Conservation (phyloP, 2,329 filamentous ascomycete genomes). For the Exophiala aquamarina region DNA sequence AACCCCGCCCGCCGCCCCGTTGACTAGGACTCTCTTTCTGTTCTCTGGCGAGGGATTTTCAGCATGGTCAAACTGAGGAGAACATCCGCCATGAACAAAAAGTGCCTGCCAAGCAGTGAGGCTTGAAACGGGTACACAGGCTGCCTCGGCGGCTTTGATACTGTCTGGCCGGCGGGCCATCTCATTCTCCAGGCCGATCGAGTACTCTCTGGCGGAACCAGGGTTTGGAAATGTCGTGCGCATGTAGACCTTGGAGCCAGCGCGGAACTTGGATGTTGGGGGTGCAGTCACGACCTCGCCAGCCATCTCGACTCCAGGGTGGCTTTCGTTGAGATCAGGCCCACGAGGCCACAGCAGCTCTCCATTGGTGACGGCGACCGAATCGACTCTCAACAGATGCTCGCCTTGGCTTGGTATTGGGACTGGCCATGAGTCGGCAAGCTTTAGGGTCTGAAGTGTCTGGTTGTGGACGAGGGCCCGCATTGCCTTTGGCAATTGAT, state of each 20-base stretch:
- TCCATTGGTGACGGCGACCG: too few relatives aligned
- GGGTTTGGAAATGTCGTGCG: slow-evolving; percentile 36
- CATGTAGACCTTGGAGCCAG: slow-evolving; percentile 39
- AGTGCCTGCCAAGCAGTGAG: slow-evolving; percentile 46
- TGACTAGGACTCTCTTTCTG: slow-evolving; percentile 36
- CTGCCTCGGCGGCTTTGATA: slow-evolving; percentile 37
- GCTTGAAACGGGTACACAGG: slow-evolving; percentile 39
- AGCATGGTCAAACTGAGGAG: slow-evolving; percentile 4
- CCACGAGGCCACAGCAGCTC: too few relatives aligned
- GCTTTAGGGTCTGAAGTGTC: too few relatives aligned
- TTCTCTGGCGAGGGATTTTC: slow-evolving; percentile 5
- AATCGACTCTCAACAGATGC: too few relatives aligned
- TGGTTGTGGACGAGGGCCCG: too few relatives aligned
- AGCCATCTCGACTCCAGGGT: too few relatives aligned
- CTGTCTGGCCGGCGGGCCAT: slow-evolving; percentile 36
- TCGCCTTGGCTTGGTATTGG: too few relatives aligned
- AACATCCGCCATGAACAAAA: slow-evolving; percentile 36
- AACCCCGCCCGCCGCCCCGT: slow-evolving; percentile 44
- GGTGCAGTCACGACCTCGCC: too few relatives aligned
- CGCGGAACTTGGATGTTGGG: slow-evolving; percentile 34
- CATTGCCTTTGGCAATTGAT: too few relatives aligned
- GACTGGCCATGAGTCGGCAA: too few relatives aligned
- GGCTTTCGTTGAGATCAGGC: too few relatives aligned
- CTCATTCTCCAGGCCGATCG: slow-evolving; percentile 35
- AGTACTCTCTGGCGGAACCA: slow-evolving; percentile 40